phyloP scores from a whole-genome alignment of 2,329 filamentous ascomycete genomes.

The Arthrobotrys entomopaga region DNA sequence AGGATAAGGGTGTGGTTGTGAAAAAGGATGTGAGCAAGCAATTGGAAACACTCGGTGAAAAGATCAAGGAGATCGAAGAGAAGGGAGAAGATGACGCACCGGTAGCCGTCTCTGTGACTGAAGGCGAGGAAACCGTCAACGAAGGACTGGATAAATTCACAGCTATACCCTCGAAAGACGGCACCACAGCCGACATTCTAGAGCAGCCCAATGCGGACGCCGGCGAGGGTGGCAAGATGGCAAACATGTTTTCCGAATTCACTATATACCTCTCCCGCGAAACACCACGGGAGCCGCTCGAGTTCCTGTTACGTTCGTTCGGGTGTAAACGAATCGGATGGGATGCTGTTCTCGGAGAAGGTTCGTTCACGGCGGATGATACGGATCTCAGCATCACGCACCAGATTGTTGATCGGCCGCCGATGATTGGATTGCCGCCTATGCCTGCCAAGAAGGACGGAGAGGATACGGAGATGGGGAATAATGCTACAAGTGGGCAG shows the following conservation, averaged over 20 bases:
- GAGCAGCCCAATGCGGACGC: slow-evolving; percentile 73
- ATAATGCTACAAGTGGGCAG: slow-evolving; percentile 63
- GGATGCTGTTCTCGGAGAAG: slow-evolving; percentile 89
- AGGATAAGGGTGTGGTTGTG: background rate
- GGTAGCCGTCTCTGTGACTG: slow-evolving; percentile 16
- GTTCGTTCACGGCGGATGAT: slow-evolving; percentile 91
- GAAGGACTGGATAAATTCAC: slow-evolving; percentile 88
- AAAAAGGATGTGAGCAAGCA: slow-evolving; percentile 57
- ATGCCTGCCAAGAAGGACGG: slow-evolving; percentile 65
- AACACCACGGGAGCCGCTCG: slow-evolving; percentile 86
- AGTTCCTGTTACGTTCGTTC: slow-evolving; percentile 92
- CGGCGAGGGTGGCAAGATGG: slow-evolving; percentile 63
- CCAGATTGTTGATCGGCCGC: slow-evolving; percentile 91
- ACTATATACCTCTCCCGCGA: slow-evolving; percentile 95
- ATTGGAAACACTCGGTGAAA: slow-evolving; percentile 57
- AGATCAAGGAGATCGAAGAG: slow-evolving; percentile 56
- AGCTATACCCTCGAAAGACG: slow-evolving; percentile 68
- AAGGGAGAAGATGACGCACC: slow-evolving; percentile 25
- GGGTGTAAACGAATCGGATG: slow-evolving; percentile 96
- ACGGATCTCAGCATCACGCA: slow-evolving; percentile 89
- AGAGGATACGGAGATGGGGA: slow-evolving; percentile 63
- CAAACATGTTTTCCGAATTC: slow-evolving; percentile 64
- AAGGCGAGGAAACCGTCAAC: slow-evolving; percentile 54
- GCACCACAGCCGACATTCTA: slow-evolving; percentile 84
- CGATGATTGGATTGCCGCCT: slow-evolving; percentile 68